phyloP scores from a whole-genome alignment of 306 rosid species.

The Argentina anserina region DNA sequence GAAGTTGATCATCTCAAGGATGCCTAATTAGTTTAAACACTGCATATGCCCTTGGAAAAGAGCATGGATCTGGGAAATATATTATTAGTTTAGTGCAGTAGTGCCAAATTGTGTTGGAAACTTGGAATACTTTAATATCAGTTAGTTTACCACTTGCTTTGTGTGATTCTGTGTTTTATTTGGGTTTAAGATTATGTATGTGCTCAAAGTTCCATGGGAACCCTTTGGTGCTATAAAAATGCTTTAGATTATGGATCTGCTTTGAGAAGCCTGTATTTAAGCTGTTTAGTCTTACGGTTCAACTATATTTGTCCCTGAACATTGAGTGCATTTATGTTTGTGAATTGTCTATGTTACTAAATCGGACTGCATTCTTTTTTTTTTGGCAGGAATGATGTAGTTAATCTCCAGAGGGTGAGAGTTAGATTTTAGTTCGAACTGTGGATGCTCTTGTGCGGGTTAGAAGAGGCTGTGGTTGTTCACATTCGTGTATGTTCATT shows the following conservation, averaged over 20 bases:
- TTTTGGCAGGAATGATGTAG: constrained; percentile 42
- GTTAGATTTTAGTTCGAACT: constrained; percentile 19
- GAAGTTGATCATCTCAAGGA: neutral
- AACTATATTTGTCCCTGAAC: neutral
- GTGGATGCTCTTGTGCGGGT: constrained; percentile 22
- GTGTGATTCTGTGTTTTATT: neutral
- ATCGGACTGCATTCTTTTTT: neutral
- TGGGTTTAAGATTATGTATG: neutral
- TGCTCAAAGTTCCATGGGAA: neutral
- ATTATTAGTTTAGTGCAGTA: neutral
- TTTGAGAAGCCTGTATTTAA: neutral
- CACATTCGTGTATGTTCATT: constrained; percentile 14
- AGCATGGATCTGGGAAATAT: neutral
- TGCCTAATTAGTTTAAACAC: neutral
- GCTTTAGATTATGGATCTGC: neutral
- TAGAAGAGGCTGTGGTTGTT: constrained; percentile 20
- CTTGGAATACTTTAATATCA: neutral
- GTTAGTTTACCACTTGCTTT: neutral
- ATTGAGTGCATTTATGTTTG: neutral
- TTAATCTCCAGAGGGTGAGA: constrained; percentile 22
- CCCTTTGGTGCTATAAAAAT: neutral
- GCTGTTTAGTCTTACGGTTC: neutral
- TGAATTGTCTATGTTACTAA: constrained; percentile 12
- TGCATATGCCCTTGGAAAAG: neutral
- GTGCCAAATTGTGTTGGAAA: neutral